Evolutionary conservation across 805 yeast genomes (phyloP).

Genomic region (Kluyveromyces siamensis): DNA sequence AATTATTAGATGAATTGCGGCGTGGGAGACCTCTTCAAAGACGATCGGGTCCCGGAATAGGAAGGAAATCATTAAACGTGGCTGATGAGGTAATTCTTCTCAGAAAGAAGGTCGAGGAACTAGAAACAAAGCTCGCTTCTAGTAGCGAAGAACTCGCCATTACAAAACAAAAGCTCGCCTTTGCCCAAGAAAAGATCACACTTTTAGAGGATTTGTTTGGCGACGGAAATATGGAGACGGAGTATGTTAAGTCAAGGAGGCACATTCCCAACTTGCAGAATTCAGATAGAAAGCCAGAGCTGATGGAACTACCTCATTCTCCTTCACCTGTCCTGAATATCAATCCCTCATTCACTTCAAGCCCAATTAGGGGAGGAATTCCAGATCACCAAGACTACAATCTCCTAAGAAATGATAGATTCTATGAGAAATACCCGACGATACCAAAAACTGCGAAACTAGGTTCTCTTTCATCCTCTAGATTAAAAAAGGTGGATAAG

Average conservation of each 20-base stretch:
- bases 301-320: slow-evolving; percentile 24
- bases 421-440: slow-evolving; percentile 24
- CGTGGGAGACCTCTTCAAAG: slow-evolving; percentile 10
- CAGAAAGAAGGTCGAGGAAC: slow-evolving; percentile 9
- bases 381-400: not conserved
- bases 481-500: not conserved
- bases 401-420: slow-evolving; percentile 3
- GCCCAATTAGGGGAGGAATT: slow-evolving; percentile 17
- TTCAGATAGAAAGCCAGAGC: slow-evolving; percentile 22
- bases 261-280: slow-evolving; percentile 25
- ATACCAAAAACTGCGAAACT: slow-evolving; percentile 25
- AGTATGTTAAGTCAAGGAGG: slow-evolving; percentile 25
- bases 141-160: slow-evolving; percentile 13
- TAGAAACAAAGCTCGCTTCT: slow-evolving; percentile 9
- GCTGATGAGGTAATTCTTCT: slow-evolving; percentile 14
- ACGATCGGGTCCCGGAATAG: slow-evolving; percentile 2
- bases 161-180: slow-evolving; percentile 18
- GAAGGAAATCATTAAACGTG: slow-evolving; percentile 2
- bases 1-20: slow-evolving; percentile 17
- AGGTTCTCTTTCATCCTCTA: not conserved
- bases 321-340: slow-evolving; percentile 12
- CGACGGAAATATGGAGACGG: slow-evolving; percentile 26
- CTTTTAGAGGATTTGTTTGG: slow-evolving; percentile 23
- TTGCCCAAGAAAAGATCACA: slow-evolving; percentile 24
- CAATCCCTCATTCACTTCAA: slow-evolving; percentile 25